A percentile compares a stretch with the other conserved stretches of the same genome.
Conservation (phyloP, 257 asterid species). For the Gardenia jasminoides region DNA sequence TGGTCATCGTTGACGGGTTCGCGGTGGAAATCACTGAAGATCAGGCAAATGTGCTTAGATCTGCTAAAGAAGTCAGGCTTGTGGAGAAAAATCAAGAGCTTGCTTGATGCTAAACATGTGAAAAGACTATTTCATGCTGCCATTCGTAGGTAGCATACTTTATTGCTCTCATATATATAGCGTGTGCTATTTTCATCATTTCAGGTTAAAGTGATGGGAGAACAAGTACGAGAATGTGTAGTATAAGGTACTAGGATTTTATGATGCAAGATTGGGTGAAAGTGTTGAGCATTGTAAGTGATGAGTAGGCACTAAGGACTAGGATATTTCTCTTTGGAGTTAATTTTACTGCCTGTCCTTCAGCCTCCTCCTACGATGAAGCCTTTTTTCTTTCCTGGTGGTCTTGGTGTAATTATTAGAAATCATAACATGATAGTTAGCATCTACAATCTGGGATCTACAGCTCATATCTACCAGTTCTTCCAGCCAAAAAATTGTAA, state of each 20-base stretch:
- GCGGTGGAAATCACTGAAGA: constrained; percentile 72
- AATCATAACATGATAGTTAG: background rate
- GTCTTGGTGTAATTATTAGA: background rate
- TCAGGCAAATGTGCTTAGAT: constrained; percentile 83
- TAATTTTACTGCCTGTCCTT: background rate
- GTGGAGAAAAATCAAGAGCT: constrained; percentile 91
- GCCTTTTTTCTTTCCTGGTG: too few relatives aligned
- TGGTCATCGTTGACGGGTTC: constrained; percentile 83
- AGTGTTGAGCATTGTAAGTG: background rate
- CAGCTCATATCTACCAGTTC: background rate
- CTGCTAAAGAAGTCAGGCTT: constrained; percentile 72
- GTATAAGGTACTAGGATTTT: background rate
- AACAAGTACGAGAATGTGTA: background rate
- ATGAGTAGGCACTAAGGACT: too few relatives aligned
- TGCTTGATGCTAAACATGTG: constrained; percentile 16
- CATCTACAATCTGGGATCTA: background rate
- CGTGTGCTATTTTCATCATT: background rate
- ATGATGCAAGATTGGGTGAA: background rate
- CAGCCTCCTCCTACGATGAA: background rate
- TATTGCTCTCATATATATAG: background rate
- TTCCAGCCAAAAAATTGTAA: background rate
- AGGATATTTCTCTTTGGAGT: background rate
- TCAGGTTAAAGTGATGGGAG: background rate
- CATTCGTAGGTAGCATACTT: background rate
- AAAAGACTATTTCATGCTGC: background rate